Evolutionary conservation across 805 yeast genomes (phyloP), one percentile per base, ranked within the genome.

Genomic region (Nakazawaea wickerhamii): DNA sequence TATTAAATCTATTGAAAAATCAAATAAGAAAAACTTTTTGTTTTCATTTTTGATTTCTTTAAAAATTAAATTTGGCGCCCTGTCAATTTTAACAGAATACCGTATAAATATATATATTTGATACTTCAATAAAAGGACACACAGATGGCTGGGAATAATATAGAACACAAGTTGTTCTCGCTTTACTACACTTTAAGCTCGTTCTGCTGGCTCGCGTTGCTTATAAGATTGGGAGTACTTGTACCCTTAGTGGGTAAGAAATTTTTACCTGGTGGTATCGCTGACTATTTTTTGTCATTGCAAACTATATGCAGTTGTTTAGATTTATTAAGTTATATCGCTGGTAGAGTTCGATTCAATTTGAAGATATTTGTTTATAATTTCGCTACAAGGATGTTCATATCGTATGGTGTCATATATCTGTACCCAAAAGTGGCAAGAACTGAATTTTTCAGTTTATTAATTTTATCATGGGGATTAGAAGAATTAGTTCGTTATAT

Each of bases 241-340:
- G 60, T 77, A 35, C 85, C 86, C 1, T 59, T 83, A 20, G 86
- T 79, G n/a, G 84, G 87, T 0, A 59, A 77, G 25, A 67, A 65
- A 48, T 82, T 79, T 49, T 57, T 82, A 17, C 84, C 88, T 1
- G 87, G 82, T 5, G 89, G 87, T 0, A 77, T 83, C 10, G 84
- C 85, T 35, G 84, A 76, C 49, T 82, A 79, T 59, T 73, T 79
- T 40, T 26, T 59, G 4, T 13, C 44, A 5, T 49, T 55, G 4
- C 50, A 53, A 23, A 25, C 43, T 3, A 28, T 36, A 32, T 52
- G 14, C 34, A 48, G 2, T 14, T 45, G 5, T 10, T 20, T 52
- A 3, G 64, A 60, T 30, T 23, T 45, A 3, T 42, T 57, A 18
- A 51, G 49, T 11, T 52, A 52, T 33, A 2, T 49, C 4, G 10